Evolutionary conservation across 768 basidiomycete species (phyloP), one percentile per base, ranked within the genome.

Genomic region (Scleroderma citrinum): DNA sequence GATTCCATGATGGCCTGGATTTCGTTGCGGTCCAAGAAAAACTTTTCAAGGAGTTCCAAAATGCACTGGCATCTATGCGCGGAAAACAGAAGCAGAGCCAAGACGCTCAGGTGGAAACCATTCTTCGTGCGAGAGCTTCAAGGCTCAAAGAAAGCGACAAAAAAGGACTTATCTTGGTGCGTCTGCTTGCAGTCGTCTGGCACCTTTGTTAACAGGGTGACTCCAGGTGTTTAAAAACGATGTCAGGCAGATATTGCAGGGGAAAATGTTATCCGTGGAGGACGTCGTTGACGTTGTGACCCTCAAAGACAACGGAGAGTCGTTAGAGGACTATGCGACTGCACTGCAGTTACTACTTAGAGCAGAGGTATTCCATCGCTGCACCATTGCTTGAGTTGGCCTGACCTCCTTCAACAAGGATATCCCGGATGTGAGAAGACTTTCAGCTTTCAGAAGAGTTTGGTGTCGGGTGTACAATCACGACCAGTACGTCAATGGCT

Each of bases 401-500:
- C 38, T 47, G 20, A 21, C 19, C 14, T n/a, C n/a, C n/a, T 12
- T 41, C 30, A n/a, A 31, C 30, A 46, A 91, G 85, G 75, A 77
- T 46, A 59, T 90, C 3, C 92, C 92, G 0, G 80, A 83, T 50
- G 78, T 78, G 29, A 76, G 93, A 42, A 77, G 76, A 62, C 59
- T 76, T 36, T 80, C 86, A 21, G 83, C 89, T 4, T 78, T 88
- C 59, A 75, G 82, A 40, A 82, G 80, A 29, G 76, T 90, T 14
- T 97, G 94, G 94, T 78, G 94, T 31, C 75, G 94, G 26, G 78
- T 95, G 40, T 95, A 88, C 61, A 75, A 87, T 45, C 85, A 90
- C 44, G 92, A 97, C 63, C 81, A 96, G 93, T 95, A 65, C 52
- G 85, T 74, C 26, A 13, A 20, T 38, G n/a, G 14, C 38, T 44